Percentiles rank a stretch among this genome's conserved stretches.
Evolutionary conservation across 495 filamentous ascomycete species (phyloP).

Genomic region (Amphirosellinia nigrospora): DNA sequence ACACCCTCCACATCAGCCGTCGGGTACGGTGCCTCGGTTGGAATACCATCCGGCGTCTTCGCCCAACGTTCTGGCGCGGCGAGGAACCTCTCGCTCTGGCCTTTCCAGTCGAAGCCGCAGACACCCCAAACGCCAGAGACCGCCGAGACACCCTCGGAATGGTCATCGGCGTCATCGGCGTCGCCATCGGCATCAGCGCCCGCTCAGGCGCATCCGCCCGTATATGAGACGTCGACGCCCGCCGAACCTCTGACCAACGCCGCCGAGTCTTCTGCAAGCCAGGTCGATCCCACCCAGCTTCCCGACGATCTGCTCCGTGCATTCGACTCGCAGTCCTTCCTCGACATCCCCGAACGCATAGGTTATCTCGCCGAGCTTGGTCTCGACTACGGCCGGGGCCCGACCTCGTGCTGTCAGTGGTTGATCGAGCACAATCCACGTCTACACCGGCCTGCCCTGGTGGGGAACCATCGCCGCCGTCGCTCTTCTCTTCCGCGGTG

Average conservation of each 20-base stretch:
- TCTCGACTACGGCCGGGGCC: conserved; percentile 84
- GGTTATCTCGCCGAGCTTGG: conserved; percentile 85
- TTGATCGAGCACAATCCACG: conserved; percentile 79
- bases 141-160: not conserved
- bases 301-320: conserved; percentile 30
- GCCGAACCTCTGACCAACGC: conserved; percentile 3
- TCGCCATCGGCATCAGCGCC: not conserved
- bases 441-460: conserved; percentile 78
- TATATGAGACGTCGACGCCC: conserved; percentile 5
- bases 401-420: conserved; percentile 71
- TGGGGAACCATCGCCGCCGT: conserved; percentile 73
- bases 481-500: conserved; percentile 66
- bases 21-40: conserved; percentile 14
- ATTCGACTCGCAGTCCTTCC: conserved; percentile 51
- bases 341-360: conserved; percentile 69
- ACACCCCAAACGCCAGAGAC: not conserved
- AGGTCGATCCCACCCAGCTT: conserved; percentile 4
- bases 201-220: conserved; percentile 7
- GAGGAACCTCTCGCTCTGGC: conserved; percentile 42
- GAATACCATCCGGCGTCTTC: conserved; percentile 32
- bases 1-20: conserved; percentile 1
- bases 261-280: conserved; percentile 1
- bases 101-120: conserved; percentile 35
- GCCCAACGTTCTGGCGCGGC: conserved; percentile 38
- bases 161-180: not conserved